Conservation (phyloP, 2,329 filamentous ascomycete species). For the Colletotrichum nymphaeae region DNA sequence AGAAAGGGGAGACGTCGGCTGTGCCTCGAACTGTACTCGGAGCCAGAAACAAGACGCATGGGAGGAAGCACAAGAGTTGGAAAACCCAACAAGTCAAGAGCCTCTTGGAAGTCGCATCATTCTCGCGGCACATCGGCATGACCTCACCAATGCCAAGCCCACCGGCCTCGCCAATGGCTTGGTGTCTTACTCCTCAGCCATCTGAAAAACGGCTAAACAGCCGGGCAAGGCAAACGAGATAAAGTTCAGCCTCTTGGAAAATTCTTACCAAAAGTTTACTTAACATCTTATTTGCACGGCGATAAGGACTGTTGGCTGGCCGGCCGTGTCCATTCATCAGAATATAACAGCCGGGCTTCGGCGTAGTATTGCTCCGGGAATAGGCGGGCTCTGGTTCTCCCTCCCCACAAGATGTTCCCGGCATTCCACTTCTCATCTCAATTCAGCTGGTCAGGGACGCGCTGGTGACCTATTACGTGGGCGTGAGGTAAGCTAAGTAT, state of each 20-base stretch:
- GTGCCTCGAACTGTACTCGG: too few relatives aligned
- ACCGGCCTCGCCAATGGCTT: not conserved
- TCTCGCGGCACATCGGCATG: slow-evolving; percentile 1
- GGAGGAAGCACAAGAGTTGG: not conserved
- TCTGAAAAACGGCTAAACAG: not conserved
- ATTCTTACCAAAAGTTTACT: not conserved
- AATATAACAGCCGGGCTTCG: not conserved
- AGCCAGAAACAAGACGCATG: not conserved
- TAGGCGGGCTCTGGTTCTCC: not conserved
- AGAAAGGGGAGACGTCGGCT: too few relatives aligned
- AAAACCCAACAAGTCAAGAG: not conserved
- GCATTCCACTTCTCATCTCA: slow-evolving; percentile 1
- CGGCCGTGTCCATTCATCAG: not conserved
- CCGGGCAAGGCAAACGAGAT: slow-evolving; percentile 16
- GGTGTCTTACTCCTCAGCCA: slow-evolving; percentile 14
- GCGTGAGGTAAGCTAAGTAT: not conserved
- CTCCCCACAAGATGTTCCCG: not conserved
- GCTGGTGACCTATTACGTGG: slow-evolving; percentile 1
- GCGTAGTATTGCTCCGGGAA: not conserved
- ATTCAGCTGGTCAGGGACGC: not conserved
- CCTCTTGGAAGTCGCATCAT: not conserved
- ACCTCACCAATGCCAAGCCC: not conserved
- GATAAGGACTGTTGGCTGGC: not conserved
- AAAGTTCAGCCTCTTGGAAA: slow-evolving; percentile 17
- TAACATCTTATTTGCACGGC: not conserved